Conservation (phyloP, 371 early-diverging fungal species). For the Mucor saturninus region DNA sequence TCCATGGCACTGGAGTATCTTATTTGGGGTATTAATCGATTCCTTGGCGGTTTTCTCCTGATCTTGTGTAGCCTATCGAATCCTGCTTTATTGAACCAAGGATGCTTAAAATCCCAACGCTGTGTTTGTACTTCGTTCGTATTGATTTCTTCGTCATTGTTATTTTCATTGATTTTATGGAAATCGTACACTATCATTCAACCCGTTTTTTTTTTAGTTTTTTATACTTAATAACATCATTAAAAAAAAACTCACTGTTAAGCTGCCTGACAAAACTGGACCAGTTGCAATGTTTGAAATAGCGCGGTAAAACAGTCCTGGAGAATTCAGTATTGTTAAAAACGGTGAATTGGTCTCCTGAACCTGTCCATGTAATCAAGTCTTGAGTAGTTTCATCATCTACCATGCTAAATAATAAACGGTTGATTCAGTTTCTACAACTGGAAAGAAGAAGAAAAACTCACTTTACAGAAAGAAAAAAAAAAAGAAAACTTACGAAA, state of each 20-base stretch:
- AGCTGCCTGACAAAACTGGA: constrained; percentile 36
- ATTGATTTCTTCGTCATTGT: constrained; percentile 10
- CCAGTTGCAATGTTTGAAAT: constrained; percentile 40
- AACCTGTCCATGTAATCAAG: constrained; percentile 28
- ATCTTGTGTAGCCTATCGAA: constrained; percentile 24
- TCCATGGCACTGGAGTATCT: constrained; percentile 26
- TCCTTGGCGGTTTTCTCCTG: constrained; percentile 23
- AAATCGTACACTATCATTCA: constrained; percentile 32
- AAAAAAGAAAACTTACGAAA: constrained; percentile 20
- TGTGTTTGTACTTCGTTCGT: not conserved
- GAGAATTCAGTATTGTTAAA: constrained; percentile 31
- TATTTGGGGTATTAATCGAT: constrained; percentile 22
- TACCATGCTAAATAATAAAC: constrained; percentile 22
- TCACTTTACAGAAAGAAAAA: too few relatives aligned
- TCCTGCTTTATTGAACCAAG: constrained; percentile 19
- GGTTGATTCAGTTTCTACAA: not conserved
- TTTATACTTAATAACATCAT: not conserved
- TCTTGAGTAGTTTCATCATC: constrained; percentile 22
- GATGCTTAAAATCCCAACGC: constrained; percentile 32
- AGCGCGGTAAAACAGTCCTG: constrained; percentile 25
- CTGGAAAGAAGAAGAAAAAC: not conserved
- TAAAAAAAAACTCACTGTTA: constrained; percentile 23
- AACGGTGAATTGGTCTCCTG: constrained; percentile 31
- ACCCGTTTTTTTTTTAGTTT: not conserved
- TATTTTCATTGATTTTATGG: constrained; percentile 30